phyloP scores from a whole-genome alignment of 192 early-diverging fungal species.

The Backusella macrospora region DNA sequence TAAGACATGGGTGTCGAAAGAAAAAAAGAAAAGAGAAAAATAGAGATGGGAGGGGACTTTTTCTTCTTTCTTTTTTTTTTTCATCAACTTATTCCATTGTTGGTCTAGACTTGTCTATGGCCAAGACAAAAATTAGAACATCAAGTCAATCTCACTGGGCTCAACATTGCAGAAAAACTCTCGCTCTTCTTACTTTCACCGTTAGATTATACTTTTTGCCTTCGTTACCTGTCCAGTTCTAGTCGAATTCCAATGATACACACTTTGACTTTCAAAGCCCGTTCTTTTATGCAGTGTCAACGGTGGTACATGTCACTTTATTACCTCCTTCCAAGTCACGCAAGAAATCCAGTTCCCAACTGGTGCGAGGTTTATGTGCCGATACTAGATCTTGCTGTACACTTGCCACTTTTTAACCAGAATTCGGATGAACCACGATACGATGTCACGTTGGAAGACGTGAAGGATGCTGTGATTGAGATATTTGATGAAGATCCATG shows the following conservation, averaged over 20 bases:
- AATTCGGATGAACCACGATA: neutral
- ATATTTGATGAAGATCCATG: constrained; percentile 22
- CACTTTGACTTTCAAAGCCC: constrained; percentile 23
- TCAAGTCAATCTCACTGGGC: neutral
- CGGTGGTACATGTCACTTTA: constrained; percentile 41
- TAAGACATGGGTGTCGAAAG: neutral
- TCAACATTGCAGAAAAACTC: neutral
- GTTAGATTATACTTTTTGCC: constrained; percentile 37
- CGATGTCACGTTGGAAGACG: constrained; percentile 22
- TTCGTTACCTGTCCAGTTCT: neutral
- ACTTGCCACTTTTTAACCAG: constrained; percentile 22
- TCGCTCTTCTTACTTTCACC: constrained; percentile 18
- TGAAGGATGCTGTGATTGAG: constrained; percentile 24
- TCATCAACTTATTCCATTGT: neutral
- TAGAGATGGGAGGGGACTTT: neutral
- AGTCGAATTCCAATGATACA: constrained; percentile 2
- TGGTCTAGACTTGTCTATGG: constrained; percentile 21
- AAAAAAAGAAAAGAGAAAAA: neutral
- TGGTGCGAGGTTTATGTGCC: constrained; percentile 38
- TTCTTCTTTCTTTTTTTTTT: neutral
- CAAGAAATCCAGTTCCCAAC: constrained; percentile 12
- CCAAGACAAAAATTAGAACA: constrained; percentile 18
- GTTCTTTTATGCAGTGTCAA: constrained; percentile 14
- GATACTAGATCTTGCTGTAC: constrained; percentile 14
- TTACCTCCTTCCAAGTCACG: neutral